Evolutionary conservation across 208 protist species (phyloP).

Genomic region (Porcisia hertigi): DNA sequence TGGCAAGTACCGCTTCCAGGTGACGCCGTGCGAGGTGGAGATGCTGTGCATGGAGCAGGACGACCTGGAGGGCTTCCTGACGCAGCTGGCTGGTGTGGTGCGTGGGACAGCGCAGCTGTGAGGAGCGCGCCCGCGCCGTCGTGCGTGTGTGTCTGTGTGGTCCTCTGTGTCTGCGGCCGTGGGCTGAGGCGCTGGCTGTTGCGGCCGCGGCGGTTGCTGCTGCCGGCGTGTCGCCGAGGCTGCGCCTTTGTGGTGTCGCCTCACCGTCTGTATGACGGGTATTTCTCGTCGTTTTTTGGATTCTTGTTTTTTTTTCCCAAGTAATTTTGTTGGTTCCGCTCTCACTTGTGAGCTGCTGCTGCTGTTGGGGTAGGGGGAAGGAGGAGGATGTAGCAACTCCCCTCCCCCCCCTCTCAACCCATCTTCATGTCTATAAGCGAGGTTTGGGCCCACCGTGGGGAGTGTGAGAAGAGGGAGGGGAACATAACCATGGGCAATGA

Average conservation of each 20-base stretch:
- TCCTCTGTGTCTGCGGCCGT: background rate
- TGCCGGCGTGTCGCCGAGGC: background rate
- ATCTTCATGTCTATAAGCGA: no score
- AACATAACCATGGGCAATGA: no score
- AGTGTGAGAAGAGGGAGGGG: no score
- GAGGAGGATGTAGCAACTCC: no score
- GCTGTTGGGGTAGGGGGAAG: no score
- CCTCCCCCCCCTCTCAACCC: no score
- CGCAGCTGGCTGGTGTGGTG: conserved; percentile 35
- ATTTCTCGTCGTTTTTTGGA: no score
- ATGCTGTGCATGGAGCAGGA: conserved; percentile 66
- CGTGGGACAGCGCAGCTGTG: conserved; percentile 27
- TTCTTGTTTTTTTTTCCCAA: no score
- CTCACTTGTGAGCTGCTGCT: no score
- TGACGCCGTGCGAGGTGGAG: conserved; percentile 77
- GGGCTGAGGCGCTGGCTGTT: background rate
- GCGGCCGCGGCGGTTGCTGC: background rate
- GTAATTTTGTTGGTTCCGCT: no score
- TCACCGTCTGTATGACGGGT: background rate
- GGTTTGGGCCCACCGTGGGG: no score
- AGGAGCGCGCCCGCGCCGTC: background rate
- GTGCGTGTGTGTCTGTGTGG: no score
- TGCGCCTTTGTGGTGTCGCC: background rate
- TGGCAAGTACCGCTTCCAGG: conserved; percentile 39
- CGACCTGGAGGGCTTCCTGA: conserved; percentile 70